Base-by-base conservation (phyloP, 148 eudicot species). In the Amaranthus hypochondriacus region DNA sequence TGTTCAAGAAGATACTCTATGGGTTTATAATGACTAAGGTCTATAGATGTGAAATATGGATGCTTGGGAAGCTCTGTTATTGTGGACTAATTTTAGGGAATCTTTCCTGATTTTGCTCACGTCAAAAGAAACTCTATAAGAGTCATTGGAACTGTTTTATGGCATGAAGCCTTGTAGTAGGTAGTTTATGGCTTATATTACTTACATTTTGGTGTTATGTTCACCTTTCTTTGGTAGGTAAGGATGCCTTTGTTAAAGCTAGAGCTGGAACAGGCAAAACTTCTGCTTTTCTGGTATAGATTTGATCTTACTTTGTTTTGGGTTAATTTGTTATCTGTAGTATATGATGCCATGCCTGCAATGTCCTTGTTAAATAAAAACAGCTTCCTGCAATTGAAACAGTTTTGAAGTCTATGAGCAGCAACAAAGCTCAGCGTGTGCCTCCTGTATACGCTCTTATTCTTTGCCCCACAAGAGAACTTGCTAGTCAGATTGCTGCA, bases 361-460 rank as follows among this genome's bases (percentile, higher is more conserved):
- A 68, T 78, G 48, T 70, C 78, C 53, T 73, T 82, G 73, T 83
- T 88, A 86, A 88, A 89, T 80, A 83, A 74, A 83, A 90, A 83
- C 92, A 95, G 98, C 89, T 92, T 85, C 98, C 97, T 73, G 97
- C 92, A 74, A 92, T 95, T 88, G 97, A 95, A 92, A 84, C 97
- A 92, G 98, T 92, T 85, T 64, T 95, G 77, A 92, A 86, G 79
- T 90, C 93, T 58, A 84, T 85, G 71, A 73, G 9, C 73, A 77
- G 75, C 62, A 75, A 81, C 50, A 75, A 48, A 67, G 79, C 47
- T 59, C 87, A 76, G 69, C 85, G 93, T 48, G 79, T 86, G 64
- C 86, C 96, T 59, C 93, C 96, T 6, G 71, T 88, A 59, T 84
- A 84, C 78, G 98, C 83, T 83, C 97, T 95, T 68, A 85, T 95